These are phyloP conservation scores for Medicago ruthenica DNA, from an alignment of 306 rosid species.

Conservation along the genomic window DNA sequence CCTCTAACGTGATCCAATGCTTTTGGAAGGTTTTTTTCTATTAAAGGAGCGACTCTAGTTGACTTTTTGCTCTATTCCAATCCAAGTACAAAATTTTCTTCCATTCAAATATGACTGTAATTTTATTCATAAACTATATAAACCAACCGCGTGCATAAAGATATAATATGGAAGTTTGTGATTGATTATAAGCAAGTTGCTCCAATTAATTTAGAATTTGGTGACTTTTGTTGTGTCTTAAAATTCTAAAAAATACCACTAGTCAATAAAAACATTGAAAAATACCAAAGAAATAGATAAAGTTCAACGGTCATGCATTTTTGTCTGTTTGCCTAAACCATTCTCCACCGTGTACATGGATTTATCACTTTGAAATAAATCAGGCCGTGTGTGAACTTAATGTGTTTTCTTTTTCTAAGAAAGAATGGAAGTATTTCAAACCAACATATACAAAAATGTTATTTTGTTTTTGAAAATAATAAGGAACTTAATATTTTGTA, in stretches of 20 bases:
- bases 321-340: conserved; percentile 16
- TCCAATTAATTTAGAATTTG: conserved; percentile 5
- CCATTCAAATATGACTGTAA: conserved; percentile 24
- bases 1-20: conserved; percentile 10
- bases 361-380: background rate
- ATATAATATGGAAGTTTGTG: background rate
- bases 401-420: too few relatives aligned
- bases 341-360: background rate
- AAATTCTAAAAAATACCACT: background rate
- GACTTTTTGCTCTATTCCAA: conserved; percentile 51
- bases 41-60: conserved; percentile 43
- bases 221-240: background rate
- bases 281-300: background rate
- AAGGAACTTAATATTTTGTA: too few relatives aligned
- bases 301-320: background rate
- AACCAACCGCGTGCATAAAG: conserved; percentile 8
- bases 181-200: background rate
- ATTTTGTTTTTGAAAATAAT: too few relatives aligned
- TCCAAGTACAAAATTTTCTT: conserved; percentile 33
- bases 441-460: too few relatives aligned
- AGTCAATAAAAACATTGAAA: background rate
- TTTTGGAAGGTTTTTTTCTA: background rate
- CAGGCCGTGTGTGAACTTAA: background rate
- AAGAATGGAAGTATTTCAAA: too few relatives aligned
- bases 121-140: background rate